Base-by-base conservation (phyloP, 352 stramenopile species). In the Pythium phragmitis region DNA sequence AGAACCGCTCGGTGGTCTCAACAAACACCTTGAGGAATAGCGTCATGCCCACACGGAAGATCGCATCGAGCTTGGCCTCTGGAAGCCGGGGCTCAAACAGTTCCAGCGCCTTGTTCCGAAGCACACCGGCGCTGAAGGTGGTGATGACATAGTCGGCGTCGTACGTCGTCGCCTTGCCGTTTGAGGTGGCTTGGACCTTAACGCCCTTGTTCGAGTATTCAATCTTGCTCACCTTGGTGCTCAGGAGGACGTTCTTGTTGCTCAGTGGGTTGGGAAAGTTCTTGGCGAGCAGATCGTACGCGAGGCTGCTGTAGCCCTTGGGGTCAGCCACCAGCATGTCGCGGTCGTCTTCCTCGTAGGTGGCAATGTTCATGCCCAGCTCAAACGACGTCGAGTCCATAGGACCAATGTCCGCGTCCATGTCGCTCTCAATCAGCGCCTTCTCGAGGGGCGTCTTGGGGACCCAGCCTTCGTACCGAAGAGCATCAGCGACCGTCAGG, bases 21-120 rank as follows among this genome's bases (percentile, higher is more conserved):
- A 58, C 34, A 36, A 58, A 58, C 30, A 58, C 51, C 16, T 58
- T 58, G n/a, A 58, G 37, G 51, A 47, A 58, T n/a, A 58, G 37
- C 36, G 51, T 58, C 51, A 58, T 58, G 34, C 48, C 51, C 4
- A 58, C 51, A 14, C 51, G 51, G 33, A 37, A 46, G 51, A 58
- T 58, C 51, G 51, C 51, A 21, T 58, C 51, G 14, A 58, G 17
- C 19, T 58, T 58, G 21, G 47, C 51, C 12, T 58, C 51, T 4
- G 51, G 51, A 1, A 58, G 51, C 2, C 4, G 4, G 7, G 51
- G 51, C 17, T 19, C 39, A 14, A 58, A 58, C 17, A 58, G n/a
- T 17, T 43, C 39, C 7, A 34, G 51, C n/a, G 51, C 51, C 17
- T 46, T 43, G 51, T 58, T 48, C n/a, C 34, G 36, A 9, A 58